Conservation (phyloP, 2,329 filamentous ascomycete species). For the Aspergillus fumigatus region DNA sequence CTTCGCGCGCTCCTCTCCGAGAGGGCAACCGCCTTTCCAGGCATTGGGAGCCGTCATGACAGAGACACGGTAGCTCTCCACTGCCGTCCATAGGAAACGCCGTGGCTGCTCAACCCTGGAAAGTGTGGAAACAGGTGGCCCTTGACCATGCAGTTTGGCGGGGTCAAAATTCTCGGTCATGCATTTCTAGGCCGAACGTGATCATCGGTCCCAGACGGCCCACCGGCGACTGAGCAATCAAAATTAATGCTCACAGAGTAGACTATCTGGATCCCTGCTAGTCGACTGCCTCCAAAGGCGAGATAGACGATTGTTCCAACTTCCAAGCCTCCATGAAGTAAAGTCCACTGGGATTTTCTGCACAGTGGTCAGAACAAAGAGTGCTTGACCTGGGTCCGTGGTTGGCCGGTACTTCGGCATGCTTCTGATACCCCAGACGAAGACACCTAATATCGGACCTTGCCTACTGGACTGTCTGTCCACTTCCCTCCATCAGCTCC, state of each 20-base stretch:
- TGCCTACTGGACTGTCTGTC: conserved; percentile 2
- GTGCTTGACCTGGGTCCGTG: neutral
- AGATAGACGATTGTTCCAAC: conserved; percentile 5
- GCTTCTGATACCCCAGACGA: conserved; percentile 26
- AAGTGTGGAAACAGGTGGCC: neutral
- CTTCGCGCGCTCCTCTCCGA: neutral
- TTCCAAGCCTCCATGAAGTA: conserved; percentile 13
- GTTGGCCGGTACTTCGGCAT: conserved; percentile 7
- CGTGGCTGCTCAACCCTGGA: neutral
- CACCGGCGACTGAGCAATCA: neutral
- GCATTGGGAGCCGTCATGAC: neutral
- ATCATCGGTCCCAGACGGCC: neutral
- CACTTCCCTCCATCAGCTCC: neutral
- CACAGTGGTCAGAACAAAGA: neutral
- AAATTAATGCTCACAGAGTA: neutral
- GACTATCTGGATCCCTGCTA: neutral
- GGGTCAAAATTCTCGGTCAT: neutral
- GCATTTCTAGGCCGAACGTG: conserved; percentile 1
- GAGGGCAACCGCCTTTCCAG: neutral
- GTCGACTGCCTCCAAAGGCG: conserved; percentile 11
- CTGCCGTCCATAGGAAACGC: neutral
- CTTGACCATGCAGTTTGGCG: neutral
- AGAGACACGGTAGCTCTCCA: neutral
- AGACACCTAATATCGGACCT: conserved; percentile 17
- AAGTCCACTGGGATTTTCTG: conserved; percentile 18